Evolutionary conservation across 495 filamentous ascomycete species (phyloP).

Genomic region (Melanomma pulvis-pyrius): DNA sequence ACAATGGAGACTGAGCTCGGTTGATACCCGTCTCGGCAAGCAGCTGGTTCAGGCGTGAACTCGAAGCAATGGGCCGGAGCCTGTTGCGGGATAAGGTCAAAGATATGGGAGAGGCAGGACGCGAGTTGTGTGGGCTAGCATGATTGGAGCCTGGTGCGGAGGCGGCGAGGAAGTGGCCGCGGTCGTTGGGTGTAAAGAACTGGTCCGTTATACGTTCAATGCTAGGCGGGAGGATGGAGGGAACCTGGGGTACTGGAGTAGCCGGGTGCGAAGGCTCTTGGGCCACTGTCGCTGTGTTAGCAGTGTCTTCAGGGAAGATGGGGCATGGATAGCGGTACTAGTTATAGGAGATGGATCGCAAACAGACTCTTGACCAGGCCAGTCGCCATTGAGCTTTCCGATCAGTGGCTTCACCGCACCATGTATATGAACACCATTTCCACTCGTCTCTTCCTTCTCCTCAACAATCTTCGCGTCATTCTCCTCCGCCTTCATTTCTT

Average conservation of each 20-base stretch:
- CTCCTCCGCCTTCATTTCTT: background rate
- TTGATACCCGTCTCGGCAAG: background rate
- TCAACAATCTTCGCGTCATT: background rate
- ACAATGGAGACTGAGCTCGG: background rate
- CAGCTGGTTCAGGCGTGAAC: background rate
- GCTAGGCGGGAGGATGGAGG: background rate
- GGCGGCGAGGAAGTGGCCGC: conserved; percentile 7
- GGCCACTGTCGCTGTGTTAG: background rate
- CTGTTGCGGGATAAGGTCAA: background rate
- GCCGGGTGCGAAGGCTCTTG: background rate
- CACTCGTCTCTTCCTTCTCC: background rate
- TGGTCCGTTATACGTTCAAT: background rate
- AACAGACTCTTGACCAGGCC: no score
- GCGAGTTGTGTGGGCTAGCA: background rate
- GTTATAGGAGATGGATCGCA: no score
- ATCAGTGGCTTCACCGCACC: no score
- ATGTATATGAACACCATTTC: background rate
- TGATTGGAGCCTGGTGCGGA: background rate
- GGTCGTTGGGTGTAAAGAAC: conserved; percentile 9
- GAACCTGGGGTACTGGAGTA: background rate
- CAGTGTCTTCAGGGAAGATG: background rate
- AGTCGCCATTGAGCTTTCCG: conserved; percentile 21
- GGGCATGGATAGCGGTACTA: no score
- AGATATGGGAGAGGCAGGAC: background rate
- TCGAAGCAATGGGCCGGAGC: background rate